Evolutionary conservation across 176 grass and related monocot genomes (phyloP).

Genomic region (Oryza glaberrima): DNA sequence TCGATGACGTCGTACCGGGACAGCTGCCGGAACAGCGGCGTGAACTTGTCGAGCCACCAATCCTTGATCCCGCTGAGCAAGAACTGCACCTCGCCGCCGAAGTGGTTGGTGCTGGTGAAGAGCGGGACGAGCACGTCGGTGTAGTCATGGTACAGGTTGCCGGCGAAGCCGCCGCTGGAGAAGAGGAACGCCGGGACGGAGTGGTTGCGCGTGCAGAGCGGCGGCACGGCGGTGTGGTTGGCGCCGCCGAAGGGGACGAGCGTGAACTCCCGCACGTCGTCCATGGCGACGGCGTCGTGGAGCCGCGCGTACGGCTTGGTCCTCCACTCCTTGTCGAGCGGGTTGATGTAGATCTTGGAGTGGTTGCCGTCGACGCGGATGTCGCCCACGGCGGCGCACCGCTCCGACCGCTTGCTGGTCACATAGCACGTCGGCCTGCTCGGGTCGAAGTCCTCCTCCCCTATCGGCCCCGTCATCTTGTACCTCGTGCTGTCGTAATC

Average conservation of each 20-base stretch:
- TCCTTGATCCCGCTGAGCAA: constrained; percentile 60
- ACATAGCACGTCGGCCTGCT: constrained; percentile 49
- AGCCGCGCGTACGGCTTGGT: constrained; percentile 79
- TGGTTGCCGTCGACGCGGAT: constrained; percentile 64
- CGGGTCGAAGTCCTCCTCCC: constrained; percentile 56
- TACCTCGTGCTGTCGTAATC: constrained; percentile 57
- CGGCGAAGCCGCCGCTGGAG: constrained; percentile 84
- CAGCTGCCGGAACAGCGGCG: constrained; percentile 64
- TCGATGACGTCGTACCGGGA: constrained; percentile 76
- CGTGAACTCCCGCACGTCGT: constrained; percentile 70
- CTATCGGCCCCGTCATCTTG: constrained; percentile 41
- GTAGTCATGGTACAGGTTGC: constrained; percentile 93
- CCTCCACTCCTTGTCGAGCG: constrained; percentile 51
- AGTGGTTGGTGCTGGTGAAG: constrained; percentile 66
- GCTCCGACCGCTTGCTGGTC: constrained; percentile 53
- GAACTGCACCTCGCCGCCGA: constrained; percentile 74
- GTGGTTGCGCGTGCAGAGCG: constrained; percentile 69
- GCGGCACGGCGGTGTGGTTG: constrained; percentile 43
- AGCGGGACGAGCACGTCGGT: constrained; percentile 84
- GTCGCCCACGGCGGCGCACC: constrained; percentile 66
- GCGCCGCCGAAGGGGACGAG: constrained; percentile 51
- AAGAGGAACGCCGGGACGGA: constrained; percentile 78
- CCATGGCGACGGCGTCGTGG: constrained; percentile 73
- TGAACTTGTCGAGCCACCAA: constrained; percentile 88
- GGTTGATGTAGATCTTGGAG: constrained; percentile 66